Conservation (phyloP, 1,284 basidiomycete genomes). For the Microbotryum scabiosae region DNA sequence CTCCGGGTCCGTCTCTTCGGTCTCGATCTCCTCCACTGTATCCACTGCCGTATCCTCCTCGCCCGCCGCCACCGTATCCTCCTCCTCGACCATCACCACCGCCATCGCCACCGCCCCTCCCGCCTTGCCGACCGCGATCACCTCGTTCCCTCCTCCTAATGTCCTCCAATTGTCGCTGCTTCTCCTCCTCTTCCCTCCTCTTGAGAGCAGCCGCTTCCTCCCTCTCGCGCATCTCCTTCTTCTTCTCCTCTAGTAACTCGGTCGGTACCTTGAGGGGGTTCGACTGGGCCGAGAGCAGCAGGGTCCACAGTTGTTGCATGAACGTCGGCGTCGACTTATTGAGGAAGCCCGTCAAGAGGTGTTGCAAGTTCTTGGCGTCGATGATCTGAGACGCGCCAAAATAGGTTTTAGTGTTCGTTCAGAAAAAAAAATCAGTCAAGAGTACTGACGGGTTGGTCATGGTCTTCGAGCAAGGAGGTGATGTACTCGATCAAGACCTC, state of each 20-base stretch:
- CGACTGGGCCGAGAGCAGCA: slow-evolving; percentile 80
- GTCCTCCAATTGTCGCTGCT: slow-evolving; percentile 39
- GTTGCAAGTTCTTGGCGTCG: slow-evolving; percentile 92
- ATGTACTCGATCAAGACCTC: slow-evolving; percentile 96
- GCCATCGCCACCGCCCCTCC: slow-evolving; percentile 46
- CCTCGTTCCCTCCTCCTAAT: slow-evolving; percentile 30
- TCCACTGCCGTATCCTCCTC: slow-evolving; percentile 41
- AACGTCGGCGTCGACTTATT: slow-evolving; percentile 64
- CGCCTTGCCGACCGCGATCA: slow-evolving; percentile 37
- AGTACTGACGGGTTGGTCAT: slow-evolving; percentile 60
- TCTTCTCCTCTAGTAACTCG: slow-evolving; percentile 93
- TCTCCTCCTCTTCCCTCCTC: slow-evolving; percentile 43
- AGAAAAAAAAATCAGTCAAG: background rate
- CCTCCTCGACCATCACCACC: slow-evolving; percentile 47
- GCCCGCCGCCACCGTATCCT: slow-evolving; percentile 40
- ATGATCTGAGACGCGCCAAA: slow-evolving; percentile 53
- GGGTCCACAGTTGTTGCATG: slow-evolving; percentile 79
- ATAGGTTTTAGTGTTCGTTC: background rate
- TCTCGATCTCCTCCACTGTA: slow-evolving; percentile 45
- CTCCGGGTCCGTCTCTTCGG: slow-evolving; percentile 40
- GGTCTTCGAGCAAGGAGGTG: slow-evolving; percentile 82
- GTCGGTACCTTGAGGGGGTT: slow-evolving; percentile 82
- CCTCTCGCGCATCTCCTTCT: slow-evolving; percentile 77
- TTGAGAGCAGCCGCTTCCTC: slow-evolving; percentile 55
- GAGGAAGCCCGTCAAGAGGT: slow-evolving; percentile 85